Evolutionary conservation across 306 rosid genomes (phyloP).

Genomic region (Acacia acuminata): DNA sequence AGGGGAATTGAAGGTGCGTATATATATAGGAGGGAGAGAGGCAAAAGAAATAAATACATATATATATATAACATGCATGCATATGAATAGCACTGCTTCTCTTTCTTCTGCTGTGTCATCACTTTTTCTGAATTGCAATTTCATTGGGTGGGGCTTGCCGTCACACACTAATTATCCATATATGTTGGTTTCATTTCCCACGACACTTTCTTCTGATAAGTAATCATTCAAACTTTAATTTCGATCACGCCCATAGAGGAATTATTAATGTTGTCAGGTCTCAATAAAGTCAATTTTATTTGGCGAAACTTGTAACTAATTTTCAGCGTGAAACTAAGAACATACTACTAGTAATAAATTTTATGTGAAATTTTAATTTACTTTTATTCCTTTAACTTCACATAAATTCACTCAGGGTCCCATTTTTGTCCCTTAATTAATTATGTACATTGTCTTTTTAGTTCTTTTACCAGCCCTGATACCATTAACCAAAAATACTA

Average conservation of each 20-base stretch:
- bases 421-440: no score
- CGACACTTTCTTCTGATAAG: not conserved
- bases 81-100: conserved; percentile 6
- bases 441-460: no score
- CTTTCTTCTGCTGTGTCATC: not conserved
- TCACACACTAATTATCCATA: conserved; percentile 53
- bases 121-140: not conserved
- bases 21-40: not conserved
- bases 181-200: not conserved
- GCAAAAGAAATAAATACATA: not conserved
- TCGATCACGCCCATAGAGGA: not conserved
- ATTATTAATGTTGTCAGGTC: not conserved
- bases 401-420: no score
- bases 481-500: no score
- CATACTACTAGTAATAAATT: no score
- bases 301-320: no score
- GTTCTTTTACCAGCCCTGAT: no score
- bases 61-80: not conserved
- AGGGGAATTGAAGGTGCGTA: not conserved
- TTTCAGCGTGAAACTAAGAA: no score
- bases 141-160: conserved; percentile 59
- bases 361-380: no score
- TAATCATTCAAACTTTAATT: not conserved
- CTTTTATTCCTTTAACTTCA: no score
- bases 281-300: not conserved